A percentile compares a stretch with the other conserved stretches of the same genome.
These are phyloP conservation scores for Glycine tomentella DNA, from an alignment of 306 rosid genomes.

Conservation along the genomic window DNA sequence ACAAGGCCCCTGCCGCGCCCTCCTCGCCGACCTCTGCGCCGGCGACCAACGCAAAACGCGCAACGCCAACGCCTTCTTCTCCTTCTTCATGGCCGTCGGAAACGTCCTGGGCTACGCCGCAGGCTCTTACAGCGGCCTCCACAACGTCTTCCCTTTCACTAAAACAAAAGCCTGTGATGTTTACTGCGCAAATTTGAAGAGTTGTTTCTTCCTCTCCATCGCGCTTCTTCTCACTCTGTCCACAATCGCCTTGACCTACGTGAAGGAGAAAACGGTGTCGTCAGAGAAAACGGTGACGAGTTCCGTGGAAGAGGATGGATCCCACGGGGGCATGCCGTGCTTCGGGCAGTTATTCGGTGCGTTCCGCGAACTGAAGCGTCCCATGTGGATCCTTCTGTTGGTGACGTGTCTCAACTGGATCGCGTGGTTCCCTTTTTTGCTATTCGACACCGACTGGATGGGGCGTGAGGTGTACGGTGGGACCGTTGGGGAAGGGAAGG, in stretches of 20 bases:
- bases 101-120: slow-evolving; percentile 82
- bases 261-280: slow-evolving; percentile 46
- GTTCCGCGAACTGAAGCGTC: slow-evolving; percentile 58
- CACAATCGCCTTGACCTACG: slow-evolving; percentile 49
- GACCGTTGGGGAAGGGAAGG: slow-evolving; percentile 49
- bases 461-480: slow-evolving; percentile 91
- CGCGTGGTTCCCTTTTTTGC: slow-evolving; percentile 89
- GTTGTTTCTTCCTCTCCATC: slow-evolving; percentile 80
- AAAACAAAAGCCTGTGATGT: slow-evolving; percentile 68
- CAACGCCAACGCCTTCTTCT: slow-evolving; percentile 59
- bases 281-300: background rate
- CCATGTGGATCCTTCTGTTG: slow-evolving; percentile 77
- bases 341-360: slow-evolving; percentile 68
- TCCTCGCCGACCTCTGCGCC: slow-evolving; percentile 73
- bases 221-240: slow-evolving; percentile 50
- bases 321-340: slow-evolving; percentile 44
- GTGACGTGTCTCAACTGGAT: slow-evolving; percentile 91
- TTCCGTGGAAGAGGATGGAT: background rate
- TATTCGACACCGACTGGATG: slow-evolving; percentile 98
- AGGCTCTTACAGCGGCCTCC: slow-evolving; percentile 62
- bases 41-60: slow-evolving; percentile 60
- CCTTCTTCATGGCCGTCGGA: slow-evolving; percentile 88
- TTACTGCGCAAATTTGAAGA: slow-evolving; percentile 83
- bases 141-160: slow-evolving; percentile 67
- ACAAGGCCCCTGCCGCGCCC: slow-evolving; percentile 77